phyloP scores from a whole-genome alignment of 1,284 basidiomycete species.

The Irpex sp. region DNA sequence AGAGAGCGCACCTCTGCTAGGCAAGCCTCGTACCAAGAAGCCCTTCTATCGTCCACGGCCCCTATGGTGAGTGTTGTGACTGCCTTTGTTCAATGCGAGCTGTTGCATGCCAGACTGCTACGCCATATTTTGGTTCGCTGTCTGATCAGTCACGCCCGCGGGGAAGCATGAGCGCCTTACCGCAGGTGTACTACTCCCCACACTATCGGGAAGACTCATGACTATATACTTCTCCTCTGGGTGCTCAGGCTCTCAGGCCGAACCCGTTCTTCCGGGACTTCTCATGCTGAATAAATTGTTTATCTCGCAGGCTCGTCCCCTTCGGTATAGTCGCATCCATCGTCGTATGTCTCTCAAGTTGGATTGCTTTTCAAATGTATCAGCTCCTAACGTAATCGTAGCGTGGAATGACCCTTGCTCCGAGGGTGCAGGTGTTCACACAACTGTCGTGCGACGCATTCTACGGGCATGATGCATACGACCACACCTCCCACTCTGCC shows the following conservation, averaged over 20 bases:
- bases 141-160: not conserved
- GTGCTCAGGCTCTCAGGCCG: not conserved
- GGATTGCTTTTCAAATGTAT: constrained; percentile 1
- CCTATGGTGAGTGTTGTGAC: constrained; percentile 41
- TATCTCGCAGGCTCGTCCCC: constrained; percentile 59
- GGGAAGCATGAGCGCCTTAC: not conserved
- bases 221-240: not conserved
- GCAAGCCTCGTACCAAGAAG: constrained; percentile 36
- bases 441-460: constrained; percentile 65
- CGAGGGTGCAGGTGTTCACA: constrained; percentile 75
- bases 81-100: not conserved
- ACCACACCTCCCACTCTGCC: constrained; percentile 32
- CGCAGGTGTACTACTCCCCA: not conserved
- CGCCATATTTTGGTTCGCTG: not conserved
- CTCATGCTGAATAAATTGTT: not conserved
- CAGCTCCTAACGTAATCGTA: constrained; percentile 25
- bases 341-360: constrained; percentile 42
- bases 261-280: not conserved
- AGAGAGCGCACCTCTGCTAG: constrained; percentile 32
- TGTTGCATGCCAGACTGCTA: not conserved
- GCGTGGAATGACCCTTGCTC: constrained; percentile 78
- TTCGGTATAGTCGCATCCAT: constrained; percentile 65
- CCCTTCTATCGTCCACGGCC: constrained; percentile 67
- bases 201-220: not conserved
- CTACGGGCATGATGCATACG: constrained; percentile 38